Evolutionary conservation across 495 filamentous ascomycete species (phyloP), one percentile per base, ranked within the genome.

Genomic region (Usnea hakonensis): DNA sequence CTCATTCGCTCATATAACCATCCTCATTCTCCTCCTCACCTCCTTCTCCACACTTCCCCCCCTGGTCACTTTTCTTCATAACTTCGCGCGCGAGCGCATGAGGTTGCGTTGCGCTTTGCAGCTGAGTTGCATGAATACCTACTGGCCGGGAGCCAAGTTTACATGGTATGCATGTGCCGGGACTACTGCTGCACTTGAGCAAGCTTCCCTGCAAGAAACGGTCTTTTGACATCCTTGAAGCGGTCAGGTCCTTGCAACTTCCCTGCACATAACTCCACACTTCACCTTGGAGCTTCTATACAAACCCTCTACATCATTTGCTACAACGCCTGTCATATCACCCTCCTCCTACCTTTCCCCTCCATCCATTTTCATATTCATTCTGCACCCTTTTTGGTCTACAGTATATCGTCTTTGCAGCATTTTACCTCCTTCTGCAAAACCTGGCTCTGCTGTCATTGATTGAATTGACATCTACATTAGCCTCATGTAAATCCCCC

Each of bases 121-220:
- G 35, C 32, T 55, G 37, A 55, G 23, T 58, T 50, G 35, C 55
- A 59, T 57, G 14, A 41, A 38, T 57, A 53, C 14, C 32, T 35
- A 62, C 55, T 57, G 38, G 28, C 37, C 64, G 60, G 61, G 58
- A 50, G 58, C 44, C 58, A 54, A 40, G 48, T 52, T 33, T 38
- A 37, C 35, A 36, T 38, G 48, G 58, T 50, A 46, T 60, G 58
- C 58, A 60, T 60, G 46, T 52, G 52, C 52, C 48, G 58, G 44
- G 58, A 26, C 58, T 50, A 60, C 48, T 60, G 58, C 44, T 60
- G 52, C 36, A 50, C 44, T 35, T 52, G 58, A 60, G 58, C 58
- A 60, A 60, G 36, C 44, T 61, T 61, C 58, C 58, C 58, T 61
- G 58, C 58, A 60, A 54, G 19, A 61, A 54, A 61, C 36, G 58